A percentile compares a stretch with the other conserved stretches of the same genome.
phyloP scores from a whole-genome alignment of 139 green algal species.

The Coelastrella sp. region DNA sequence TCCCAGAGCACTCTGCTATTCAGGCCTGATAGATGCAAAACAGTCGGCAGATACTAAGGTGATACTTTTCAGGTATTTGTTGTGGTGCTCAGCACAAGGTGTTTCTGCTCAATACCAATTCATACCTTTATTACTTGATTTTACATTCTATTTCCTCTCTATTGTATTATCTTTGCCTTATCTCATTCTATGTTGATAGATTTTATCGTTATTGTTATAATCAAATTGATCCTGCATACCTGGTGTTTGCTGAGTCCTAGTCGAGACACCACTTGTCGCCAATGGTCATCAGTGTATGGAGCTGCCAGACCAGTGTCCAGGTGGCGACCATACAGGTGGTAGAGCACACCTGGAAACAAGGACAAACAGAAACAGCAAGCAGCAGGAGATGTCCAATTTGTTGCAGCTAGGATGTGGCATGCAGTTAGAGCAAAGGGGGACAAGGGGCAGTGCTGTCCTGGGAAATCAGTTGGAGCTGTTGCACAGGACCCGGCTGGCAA shows the following conservation, averaged over 20 bases:
- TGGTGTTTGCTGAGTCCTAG: slow-evolving; percentile 15
- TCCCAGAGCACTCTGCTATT: not conserved
- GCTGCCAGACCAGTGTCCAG: slow-evolving; percentile 29
- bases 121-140: too few relatives aligned
- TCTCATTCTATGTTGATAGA: too few relatives aligned
- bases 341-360: slow-evolving; percentile 17
- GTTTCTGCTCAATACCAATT: too few relatives aligned
- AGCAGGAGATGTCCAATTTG: not conserved
- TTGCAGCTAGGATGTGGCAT: not conserved
- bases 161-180: too few relatives aligned
- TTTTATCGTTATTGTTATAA: not conserved
- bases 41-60: not conserved
- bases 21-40: not conserved
- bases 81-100: not conserved
- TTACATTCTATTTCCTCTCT: too few relatives aligned
- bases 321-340: slow-evolving; percentile 29
- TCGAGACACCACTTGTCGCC: slow-evolving; percentile 21
- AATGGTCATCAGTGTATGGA: slow-evolving; percentile 26
- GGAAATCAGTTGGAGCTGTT: too few relatives aligned
- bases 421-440: too few relatives aligned
- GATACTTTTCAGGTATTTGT: not conserved
- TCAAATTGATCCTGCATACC: not conserved
- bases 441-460: too few relatives aligned
- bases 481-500: too few relatives aligned
- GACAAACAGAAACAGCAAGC: not conserved